Percentiles rank a stretch among this genome's conserved stretches.
Evolutionary conservation across 2,329 filamentous ascomycete genomes (phyloP).

Genomic region (Fusarium armeniacum): DNA sequence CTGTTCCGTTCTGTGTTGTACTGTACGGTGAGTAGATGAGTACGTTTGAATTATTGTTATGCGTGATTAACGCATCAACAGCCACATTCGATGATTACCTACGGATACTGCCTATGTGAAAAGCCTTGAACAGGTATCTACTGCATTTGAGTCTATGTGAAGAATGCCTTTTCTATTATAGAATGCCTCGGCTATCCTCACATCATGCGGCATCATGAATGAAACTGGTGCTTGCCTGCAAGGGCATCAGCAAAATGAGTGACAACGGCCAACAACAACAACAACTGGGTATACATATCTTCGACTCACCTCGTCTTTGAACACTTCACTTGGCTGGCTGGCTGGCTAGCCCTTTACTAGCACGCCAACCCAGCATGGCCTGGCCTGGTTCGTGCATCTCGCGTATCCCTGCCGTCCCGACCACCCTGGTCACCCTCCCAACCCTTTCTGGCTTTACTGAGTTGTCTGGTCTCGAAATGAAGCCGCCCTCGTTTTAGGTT

Average conservation of each 20-base stretch:
- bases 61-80: slow-evolving; percentile 17
- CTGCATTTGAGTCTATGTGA: neutral
- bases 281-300: neutral
- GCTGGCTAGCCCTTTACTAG: slow-evolving; percentile 2
- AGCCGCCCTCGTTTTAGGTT: slow-evolving; percentile 32
- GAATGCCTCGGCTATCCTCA: neutral
- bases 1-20: slow-evolving; percentile 1
- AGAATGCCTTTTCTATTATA: neutral
- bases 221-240: slow-evolving; percentile 16
- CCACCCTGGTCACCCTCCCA: slow-evolving; percentile 47
- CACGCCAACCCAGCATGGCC: slow-evolving; percentile 36
- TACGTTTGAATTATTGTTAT: slow-evolving; percentile 14
- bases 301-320: slow-evolving; percentile 38
- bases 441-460: slow-evolving; percentile 41
- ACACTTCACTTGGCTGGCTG: slow-evolving; percentile 40
- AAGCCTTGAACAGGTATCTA: neutral
- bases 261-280: slow-evolving; percentile 35
- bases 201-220: neutral
- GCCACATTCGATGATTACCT: neutral
- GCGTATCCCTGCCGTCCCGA: slow-evolving; percentile 48
- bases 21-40: slow-evolving; percentile 22
- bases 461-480: slow-evolving; percentile 35
- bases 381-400: slow-evolving; percentile 48
- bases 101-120: too few species aligned
- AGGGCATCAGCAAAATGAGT: slow-evolving; percentile 3